Evolutionary conservation across 768 basidiomycete species (phyloP).

Genomic region (Suillus placidus): DNA sequence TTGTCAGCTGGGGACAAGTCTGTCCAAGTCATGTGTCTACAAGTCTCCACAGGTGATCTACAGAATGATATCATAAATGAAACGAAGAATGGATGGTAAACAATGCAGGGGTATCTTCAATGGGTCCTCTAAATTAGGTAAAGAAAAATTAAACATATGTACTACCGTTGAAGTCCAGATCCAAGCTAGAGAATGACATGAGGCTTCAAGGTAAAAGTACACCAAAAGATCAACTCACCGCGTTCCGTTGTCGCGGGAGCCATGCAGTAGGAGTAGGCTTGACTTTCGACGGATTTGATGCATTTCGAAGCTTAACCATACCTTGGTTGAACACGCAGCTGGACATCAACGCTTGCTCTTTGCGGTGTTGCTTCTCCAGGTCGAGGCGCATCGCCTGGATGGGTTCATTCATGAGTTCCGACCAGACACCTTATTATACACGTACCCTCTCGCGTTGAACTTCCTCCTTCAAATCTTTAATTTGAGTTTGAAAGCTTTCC

Average conservation of each 20-base stretch:
- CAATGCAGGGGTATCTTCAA: conserved; percentile 13
- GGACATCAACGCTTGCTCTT: conserved; percentile 83
- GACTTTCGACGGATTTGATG: conserved; percentile 52
- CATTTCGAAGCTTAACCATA: conserved; percentile 62
- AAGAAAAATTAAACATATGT: conserved; percentile 3
- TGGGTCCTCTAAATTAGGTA: conserved; percentile 7
- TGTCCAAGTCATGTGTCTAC: too few relatives aligned
- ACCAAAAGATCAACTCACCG: conserved; percentile 24
- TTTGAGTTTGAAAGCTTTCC: conserved; percentile 62
- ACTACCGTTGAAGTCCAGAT: conserved; percentile 30
- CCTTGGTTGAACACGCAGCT: conserved; percentile 73
- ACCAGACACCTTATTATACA: not conserved
- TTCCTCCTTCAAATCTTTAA: conserved; percentile 68
- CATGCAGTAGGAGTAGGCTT: conserved; percentile 63
- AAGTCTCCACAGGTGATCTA: too few relatives aligned
- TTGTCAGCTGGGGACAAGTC: too few relatives aligned
- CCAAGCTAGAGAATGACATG: conserved; percentile 26
- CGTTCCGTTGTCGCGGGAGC: conserved; percentile 68
- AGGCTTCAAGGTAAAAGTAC: not conserved
- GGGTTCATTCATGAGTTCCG: conserved; percentile 7
- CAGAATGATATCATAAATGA: too few relatives aligned
- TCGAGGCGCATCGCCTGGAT: conserved; percentile 54
- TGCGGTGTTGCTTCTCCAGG: conserved; percentile 59
- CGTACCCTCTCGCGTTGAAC: conserved; percentile 57
- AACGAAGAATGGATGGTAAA: too few relatives aligned